These are phyloP conservation scores for Leishmania arabica DNA, from an alignment of 208 protist species.

Conservation along the genomic window DNA sequence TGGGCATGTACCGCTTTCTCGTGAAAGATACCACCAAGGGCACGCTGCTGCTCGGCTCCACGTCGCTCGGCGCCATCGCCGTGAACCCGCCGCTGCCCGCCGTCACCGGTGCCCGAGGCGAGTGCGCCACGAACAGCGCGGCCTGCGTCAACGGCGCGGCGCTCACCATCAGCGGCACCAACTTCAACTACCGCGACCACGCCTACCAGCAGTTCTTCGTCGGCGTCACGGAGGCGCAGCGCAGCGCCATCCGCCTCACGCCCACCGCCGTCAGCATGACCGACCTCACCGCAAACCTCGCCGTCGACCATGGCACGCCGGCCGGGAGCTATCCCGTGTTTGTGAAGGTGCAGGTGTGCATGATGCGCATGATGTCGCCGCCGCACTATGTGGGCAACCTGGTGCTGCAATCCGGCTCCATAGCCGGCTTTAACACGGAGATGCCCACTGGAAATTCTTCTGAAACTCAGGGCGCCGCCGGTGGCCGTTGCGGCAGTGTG, in stretches of 20 bases:
- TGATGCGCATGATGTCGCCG: slow-evolving; percentile 33
- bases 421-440: background rate
- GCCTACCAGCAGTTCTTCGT: slow-evolving; percentile 36
- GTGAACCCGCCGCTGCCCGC: slow-evolving; percentile 36
- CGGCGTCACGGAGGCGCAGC: slow-evolving; percentile 20
- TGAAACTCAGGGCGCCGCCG: background rate
- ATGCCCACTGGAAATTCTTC: background rate
- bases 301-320: slow-evolving; percentile 1
- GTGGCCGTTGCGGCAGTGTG: background rate
- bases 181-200: slow-evolving; percentile 33
- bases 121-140: slow-evolving; percentile 30
- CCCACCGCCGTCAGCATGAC: slow-evolving; percentile 8
- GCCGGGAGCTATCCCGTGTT: slow-evolving; percentile 32
- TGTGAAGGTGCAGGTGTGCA: slow-evolving; percentile 33
- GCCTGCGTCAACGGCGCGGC: slow-evolving; percentile 29
- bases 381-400: slow-evolving; percentile 26
- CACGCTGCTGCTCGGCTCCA: slow-evolving; percentile 32
- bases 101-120: slow-evolving; percentile 28
- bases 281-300: slow-evolving; percentile 21
- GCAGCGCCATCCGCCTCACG: slow-evolving; percentile 24
- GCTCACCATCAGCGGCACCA: slow-evolving; percentile 28
- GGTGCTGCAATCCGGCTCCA: slow-evolving; percentile 3
- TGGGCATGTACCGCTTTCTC: slow-evolving; percentile 44
- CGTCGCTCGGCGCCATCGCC: slow-evolving; percentile 19
- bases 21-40: slow-evolving; percentile 26